Percentiles rank a stretch among this genome's conserved stretches.
phyloP scores from a whole-genome alignment of 192 early-diverging fungal species.

The Haplosporangium gracile region DNA sequence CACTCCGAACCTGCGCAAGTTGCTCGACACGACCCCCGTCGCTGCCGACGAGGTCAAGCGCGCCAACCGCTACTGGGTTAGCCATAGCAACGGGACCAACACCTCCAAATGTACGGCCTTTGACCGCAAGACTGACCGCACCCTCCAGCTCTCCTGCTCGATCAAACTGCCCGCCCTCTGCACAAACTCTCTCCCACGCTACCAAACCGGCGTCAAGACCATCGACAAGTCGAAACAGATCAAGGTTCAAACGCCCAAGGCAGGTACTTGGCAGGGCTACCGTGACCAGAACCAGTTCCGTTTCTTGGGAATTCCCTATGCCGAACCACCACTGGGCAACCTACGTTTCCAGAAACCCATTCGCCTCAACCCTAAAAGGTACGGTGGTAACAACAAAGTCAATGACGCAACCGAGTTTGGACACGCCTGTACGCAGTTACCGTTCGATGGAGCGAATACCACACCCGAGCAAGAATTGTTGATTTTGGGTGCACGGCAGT shows the following conservation, averaged over 20 bases:
- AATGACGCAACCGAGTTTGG: slow-evolving; percentile 30
- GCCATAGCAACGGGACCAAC: neutral
- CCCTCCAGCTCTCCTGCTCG: slow-evolving; percentile 4
- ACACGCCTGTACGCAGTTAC: slow-evolving; percentile 23
- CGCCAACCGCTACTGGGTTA: slow-evolving; percentile 15
- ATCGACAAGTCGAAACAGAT: slow-evolving; percentile 27
- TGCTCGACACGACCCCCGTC: slow-evolving; percentile 18
- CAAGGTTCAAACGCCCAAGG: slow-evolving; percentile 16
- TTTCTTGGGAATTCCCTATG: slow-evolving; percentile 48
- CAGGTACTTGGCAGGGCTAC: slow-evolving; percentile 32
- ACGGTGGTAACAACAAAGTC: neutral
- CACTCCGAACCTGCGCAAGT: neutral
- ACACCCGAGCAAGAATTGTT: neutral
- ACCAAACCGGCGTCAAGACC: neutral
- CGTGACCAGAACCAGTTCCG: slow-evolving; percentile 43
- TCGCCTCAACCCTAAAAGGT: neutral
- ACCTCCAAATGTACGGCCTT: slow-evolving; percentile 10
- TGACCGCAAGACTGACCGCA: slow-evolving; percentile 1
- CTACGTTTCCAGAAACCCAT: slow-evolving; percentile 26
- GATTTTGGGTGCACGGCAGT: neutral
- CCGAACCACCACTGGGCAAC: slow-evolving; percentile 32
- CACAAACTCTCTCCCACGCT: slow-evolving; percentile 10
- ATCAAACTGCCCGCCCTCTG: slow-evolving; percentile 15
- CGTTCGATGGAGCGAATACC: neutral
- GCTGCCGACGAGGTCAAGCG: slow-evolving; percentile 15